phyloP scores from a whole-genome alignment of 495 filamentous ascomycete genomes.

The Oleoguttula mirabilis region DNA sequence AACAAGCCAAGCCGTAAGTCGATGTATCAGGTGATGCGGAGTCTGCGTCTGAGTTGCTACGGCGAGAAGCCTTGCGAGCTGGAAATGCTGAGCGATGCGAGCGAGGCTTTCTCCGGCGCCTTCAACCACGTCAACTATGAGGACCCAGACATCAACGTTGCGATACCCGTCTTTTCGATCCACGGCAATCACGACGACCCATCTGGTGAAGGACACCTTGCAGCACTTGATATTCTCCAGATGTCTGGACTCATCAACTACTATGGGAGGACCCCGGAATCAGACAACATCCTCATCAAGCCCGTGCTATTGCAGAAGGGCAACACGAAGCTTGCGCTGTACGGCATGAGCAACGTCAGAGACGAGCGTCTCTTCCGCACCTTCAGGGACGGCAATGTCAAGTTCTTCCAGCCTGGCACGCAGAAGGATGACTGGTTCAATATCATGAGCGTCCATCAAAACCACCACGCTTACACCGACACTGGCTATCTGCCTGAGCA shows the following conservation, averaged over 20 bases:
- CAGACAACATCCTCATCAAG: slow-evolving; percentile 82
- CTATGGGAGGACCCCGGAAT: slow-evolving; percentile 81
- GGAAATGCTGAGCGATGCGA: slow-evolving; percentile 86
- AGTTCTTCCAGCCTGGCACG: slow-evolving; percentile 73
- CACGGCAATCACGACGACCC: slow-evolving; percentile 99
- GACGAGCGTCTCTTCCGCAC: slow-evolving; percentile 91
- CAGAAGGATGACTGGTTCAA: slow-evolving; percentile 95
- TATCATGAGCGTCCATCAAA: slow-evolving; percentile 89
- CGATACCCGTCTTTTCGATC: slow-evolving; percentile 95
- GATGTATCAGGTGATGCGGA: slow-evolving; percentile 95
- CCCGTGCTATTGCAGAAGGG: slow-evolving; percentile 91
- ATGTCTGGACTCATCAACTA: slow-evolving; percentile 89
- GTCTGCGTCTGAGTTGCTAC: slow-evolving; percentile 80
- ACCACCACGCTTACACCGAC: slow-evolving; percentile 80
- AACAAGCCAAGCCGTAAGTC: slow-evolving; percentile 94
- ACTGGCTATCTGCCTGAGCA: slow-evolving; percentile 89
- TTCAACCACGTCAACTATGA: slow-evolving; percentile 95
- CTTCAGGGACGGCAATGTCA: slow-evolving; percentile 85
- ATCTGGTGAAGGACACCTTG: slow-evolving; percentile 79
- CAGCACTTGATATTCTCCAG: slow-evolving; percentile 82
- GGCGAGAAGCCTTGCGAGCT: slow-evolving; percentile 93
- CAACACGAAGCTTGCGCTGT: slow-evolving; percentile 82
- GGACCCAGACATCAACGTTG: slow-evolving; percentile 93
- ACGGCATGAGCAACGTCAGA: slow-evolving; percentile 91
- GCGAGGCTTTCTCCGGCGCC: slow-evolving; percentile 70